Conservation (phyloP, 2,329 filamentous ascomycete genomes). For the Calonectria montana region DNA sequence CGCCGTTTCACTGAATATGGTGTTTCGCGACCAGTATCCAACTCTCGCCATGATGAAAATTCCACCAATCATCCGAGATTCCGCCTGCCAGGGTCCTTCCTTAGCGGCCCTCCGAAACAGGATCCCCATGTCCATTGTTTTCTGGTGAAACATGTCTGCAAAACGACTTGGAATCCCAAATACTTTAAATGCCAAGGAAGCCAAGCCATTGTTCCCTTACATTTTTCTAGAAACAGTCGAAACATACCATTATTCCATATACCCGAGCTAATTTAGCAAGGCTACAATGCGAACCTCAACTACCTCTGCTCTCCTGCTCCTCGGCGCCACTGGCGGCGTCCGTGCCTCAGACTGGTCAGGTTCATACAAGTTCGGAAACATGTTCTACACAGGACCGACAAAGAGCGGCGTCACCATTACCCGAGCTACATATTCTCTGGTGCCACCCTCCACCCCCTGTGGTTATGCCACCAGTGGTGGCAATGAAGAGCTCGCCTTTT, state of each 20-base stretch:
- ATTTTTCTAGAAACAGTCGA: background rate
- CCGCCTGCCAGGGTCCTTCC: background rate
- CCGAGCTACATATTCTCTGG: constrained; percentile 21
- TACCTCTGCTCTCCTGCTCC: constrained; percentile 12
- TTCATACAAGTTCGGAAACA: constrained; percentile 28
- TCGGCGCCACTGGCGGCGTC: constrained; percentile 2
- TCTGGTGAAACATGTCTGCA: background rate
- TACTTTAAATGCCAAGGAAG: background rate
- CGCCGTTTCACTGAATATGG: background rate
- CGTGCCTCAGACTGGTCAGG: constrained; percentile 18
- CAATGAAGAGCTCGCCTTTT: constrained; percentile 28
- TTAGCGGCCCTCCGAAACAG: background rate
- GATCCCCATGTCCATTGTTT: no score
- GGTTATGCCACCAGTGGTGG: constrained; percentile 28
- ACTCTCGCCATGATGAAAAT: background rate
- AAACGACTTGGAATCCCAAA: background rate
- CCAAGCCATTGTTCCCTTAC: background rate
- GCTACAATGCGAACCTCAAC: constrained; percentile 11
- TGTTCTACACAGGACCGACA: constrained; percentile 26
- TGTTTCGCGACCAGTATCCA: background rate
- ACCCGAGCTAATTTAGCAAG: background rate
- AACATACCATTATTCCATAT: no score
- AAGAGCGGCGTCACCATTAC: constrained; percentile 27
- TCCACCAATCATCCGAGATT: background rate
- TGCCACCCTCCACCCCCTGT: constrained; percentile 14